phyloP scores from a whole-genome alignment of 768 basidiomycete species.

The Coprinopsis marcescibilis region DNA sequence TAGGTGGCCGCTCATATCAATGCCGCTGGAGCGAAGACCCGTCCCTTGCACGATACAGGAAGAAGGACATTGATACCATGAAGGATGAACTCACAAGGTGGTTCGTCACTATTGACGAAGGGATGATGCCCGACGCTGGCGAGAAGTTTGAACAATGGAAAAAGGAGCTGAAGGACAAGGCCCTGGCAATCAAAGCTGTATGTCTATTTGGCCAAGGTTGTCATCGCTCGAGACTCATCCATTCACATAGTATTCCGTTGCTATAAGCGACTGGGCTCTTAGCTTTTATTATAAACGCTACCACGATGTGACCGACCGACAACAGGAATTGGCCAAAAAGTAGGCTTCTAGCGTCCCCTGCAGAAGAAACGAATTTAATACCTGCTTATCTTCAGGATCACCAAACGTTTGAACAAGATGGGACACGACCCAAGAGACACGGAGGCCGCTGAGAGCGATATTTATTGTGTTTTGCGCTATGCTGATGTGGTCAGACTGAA shows the following conservation, averaged over 20 bases:
- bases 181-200: not conserved
- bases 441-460: not conserved
- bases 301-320: too few relatives aligned
- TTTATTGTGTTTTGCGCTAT: conserved; percentile 5
- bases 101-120: conserved; percentile 11
- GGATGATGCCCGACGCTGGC: conserved; percentile 8
- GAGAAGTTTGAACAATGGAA: conserved; percentile 7
- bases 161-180: not conserved
- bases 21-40: conserved; percentile 3
- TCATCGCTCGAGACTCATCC: not conserved
- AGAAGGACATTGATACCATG: conserved; percentile 8
- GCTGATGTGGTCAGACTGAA: not conserved
- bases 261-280: not conserved
- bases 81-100: conserved; percentile 4
- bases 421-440: conserved; percentile 6
- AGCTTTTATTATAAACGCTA: too few relatives aligned
- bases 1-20: conserved; percentile 8
- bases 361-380: too few relatives aligned
- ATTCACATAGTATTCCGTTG: not conserved
- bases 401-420: not conserved
- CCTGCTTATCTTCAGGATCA: conserved; percentile 4
- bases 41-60: conserved; percentile 9
- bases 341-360: too few relatives aligned
- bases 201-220: not conserved
- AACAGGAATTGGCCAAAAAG: too few relatives aligned